phyloP scores from a whole-genome alignment of 768 basidiomycete genomes.

The Austroboletus festivus region DNA sequence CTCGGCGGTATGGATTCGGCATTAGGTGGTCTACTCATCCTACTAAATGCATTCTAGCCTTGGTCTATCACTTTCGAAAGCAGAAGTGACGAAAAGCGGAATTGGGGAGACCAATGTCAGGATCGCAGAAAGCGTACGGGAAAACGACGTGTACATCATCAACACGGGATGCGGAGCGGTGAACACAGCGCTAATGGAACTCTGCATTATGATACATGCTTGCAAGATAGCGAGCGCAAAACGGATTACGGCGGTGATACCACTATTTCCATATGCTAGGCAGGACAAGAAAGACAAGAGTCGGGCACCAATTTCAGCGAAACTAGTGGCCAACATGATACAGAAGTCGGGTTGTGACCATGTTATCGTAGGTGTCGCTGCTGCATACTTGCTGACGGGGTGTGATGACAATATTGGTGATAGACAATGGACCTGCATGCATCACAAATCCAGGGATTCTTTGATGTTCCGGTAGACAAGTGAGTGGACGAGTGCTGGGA shows the following conservation, averaged over 20 bases:
- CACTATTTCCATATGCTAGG: constrained; percentile 93
- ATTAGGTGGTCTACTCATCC: constrained; percentile 16
- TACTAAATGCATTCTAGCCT: constrained; percentile 58
- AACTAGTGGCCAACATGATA: constrained; percentile 97
- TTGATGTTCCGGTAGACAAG: constrained; percentile 99
- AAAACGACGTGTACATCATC: constrained; percentile 98
- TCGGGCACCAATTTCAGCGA: constrained; percentile 95
- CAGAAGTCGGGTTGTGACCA: constrained; percentile 93
- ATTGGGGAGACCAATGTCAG: constrained; percentile 91
- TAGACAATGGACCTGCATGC: constrained; percentile 99
- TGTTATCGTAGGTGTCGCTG: constrained; percentile 72
- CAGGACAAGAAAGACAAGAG: constrained; percentile 99
- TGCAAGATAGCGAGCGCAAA: constrained; percentile 99
- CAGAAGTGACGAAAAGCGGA: constrained; percentile 82
- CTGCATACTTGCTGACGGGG: not conserved
- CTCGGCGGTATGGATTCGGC: constrained; percentile 62
- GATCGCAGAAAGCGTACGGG: constrained; percentile 92
- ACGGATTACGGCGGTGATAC: constrained; percentile 97
- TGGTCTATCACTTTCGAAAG: constrained; percentile 83
- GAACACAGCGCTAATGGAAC: constrained; percentile 95
- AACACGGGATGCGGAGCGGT: constrained; percentile 85
- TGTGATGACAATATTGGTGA: constrained; percentile 4
- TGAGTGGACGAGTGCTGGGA: constrained; percentile 45
- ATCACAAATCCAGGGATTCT: constrained; percentile 99
- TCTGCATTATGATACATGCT: constrained; percentile 98